Conservation (phyloP, 2,329 filamentous ascomycete genomes). For the Epichloe amarillans region DNA sequence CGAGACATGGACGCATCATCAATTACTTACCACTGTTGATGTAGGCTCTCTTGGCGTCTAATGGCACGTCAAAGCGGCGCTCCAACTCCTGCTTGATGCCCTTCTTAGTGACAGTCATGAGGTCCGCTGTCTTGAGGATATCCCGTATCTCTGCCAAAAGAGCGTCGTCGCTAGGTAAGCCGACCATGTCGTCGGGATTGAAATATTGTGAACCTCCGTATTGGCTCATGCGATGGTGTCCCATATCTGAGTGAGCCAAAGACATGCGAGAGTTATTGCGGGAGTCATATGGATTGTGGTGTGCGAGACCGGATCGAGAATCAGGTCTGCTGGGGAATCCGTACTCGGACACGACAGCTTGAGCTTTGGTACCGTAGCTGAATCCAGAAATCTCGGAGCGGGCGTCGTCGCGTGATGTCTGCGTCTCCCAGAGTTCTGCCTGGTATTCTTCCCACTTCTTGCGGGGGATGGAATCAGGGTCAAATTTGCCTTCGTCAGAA, state of each 20-base stretch:
- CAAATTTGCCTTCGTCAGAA: conserved; percentile 95
- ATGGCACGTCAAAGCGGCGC: conserved; percentile 70
- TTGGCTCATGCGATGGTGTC: conserved; percentile 44
- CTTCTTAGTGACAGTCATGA: conserved; percentile 99
- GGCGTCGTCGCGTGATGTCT: conserved; percentile 68
- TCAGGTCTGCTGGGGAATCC: conserved; percentile 45
- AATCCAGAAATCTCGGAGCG: conserved; percentile 84
- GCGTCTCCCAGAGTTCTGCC: conserved; percentile 90
- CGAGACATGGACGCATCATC: background rate
- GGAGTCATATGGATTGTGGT: conserved; percentile 39
- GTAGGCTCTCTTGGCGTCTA: conserved; percentile 82
- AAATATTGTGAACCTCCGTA: conserved; percentile 48
- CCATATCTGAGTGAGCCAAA: conserved; percentile 61
- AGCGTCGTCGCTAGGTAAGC: conserved; percentile 77
- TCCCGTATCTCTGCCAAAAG: conserved; percentile 88
- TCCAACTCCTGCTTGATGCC: conserved; percentile 90
- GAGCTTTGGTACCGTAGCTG: conserved; percentile 82
- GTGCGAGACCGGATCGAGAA: conserved; percentile 36
- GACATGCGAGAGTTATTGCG: conserved; percentile 56
- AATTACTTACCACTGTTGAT: conserved; percentile 72
- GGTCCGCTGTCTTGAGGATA: conserved; percentile 77
- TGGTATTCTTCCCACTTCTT: conserved; percentile 99
- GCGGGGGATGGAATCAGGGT: conserved; percentile 73
- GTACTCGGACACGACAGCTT: conserved; percentile 55
- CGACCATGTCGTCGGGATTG: conserved; percentile 52